phyloP scores from a whole-genome alignment of 441 rosid genomes.

The Populus hybrid region DNA sequence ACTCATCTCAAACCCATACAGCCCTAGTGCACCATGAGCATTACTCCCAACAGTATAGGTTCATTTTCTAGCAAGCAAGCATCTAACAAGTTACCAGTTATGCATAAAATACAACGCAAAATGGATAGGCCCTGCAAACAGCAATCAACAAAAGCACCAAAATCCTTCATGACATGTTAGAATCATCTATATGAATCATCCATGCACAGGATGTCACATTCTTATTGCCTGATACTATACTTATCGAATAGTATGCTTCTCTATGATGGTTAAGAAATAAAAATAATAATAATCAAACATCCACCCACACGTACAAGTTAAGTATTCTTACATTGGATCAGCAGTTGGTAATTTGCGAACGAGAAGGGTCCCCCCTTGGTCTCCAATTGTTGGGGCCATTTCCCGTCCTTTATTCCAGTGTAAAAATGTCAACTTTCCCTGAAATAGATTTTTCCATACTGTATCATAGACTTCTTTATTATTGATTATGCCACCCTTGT shows the following conservation, averaged over 20 bases:
- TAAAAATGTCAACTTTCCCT: constrained; percentile 72
- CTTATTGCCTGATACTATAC: neutral
- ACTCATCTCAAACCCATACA: neutral
- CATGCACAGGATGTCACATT: neutral
- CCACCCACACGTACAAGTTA: neutral
- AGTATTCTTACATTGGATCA: constrained; percentile 49
- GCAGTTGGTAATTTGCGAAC: constrained; percentile 73
- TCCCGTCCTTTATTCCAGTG: constrained; percentile 69
- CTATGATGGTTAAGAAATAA: neutral
- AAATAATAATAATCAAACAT: neutral
- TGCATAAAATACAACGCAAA: neutral
- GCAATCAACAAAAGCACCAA: neutral
- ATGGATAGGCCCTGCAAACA: neutral
- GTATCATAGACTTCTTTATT: constrained; percentile 46
- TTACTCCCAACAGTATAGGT: too few species aligned
- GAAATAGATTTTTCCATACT: constrained; percentile 66
- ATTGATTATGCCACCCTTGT: constrained; percentile 53
- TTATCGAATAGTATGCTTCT: neutral
- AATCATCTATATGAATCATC: neutral
- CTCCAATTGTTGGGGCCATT: constrained; percentile 64
- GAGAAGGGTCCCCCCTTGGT: constrained; percentile 70
- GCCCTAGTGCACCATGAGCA: neutral
- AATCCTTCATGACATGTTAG: neutral
- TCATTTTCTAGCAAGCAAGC: too few species aligned
- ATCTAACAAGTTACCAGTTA: neutral